Evolutionary conservation across 352 stramenopile genomes (phyloP), one percentile per base, ranked within the genome.

Genomic region (Thraustochytrium striatum): DNA sequence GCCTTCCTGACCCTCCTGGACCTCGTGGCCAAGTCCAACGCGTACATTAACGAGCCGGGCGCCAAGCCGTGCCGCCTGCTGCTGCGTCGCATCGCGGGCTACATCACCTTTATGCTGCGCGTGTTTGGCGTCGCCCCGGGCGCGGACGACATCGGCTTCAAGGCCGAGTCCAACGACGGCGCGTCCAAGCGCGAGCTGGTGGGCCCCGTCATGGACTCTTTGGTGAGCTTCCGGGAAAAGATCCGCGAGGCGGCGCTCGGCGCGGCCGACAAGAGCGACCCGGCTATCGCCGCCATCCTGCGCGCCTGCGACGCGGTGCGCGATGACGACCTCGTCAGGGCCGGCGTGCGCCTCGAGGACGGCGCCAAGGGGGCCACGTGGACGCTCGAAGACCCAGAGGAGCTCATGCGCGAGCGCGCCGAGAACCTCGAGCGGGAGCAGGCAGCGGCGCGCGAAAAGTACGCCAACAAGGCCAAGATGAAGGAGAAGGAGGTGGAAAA

Each of bases 311-410:
- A 96, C 81, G 84, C 86, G 13, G 85, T 97, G 41, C 88, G 92
- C 68, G 92, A 97, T 69, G 87, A 95, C 35, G 89, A 91, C 69
- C 85, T 97, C n/a, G 89, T 90, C 25, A 85, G 90, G 57, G 85
- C 91, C 8, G 92, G 92, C 68, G 89, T 97, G 35, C 88, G 90
- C 65, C 85, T 97, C 2, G 92, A 97, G 47, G 91, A 95, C 79
- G 19, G 38, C 13, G 21, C 58, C 21, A 25, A 73, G 13, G 65
- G 43, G 8, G 58, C 43, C 33, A 62, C 25, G 39, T 97, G 91
- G 91, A 97, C 97, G 84, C 87, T 97, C 43, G 91, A 90, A 0
- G 92, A 97, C 84, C 92, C 92, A 72, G 89, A 91, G 41, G 88
- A 91, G 65, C 52, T 93, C 16, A 39, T 61, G 25, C 30, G 32